Base-by-base conservation (phyloP, 2,329 filamentous ascomycete genomes). In the Byssoonygena ceratinophila region DNA sequence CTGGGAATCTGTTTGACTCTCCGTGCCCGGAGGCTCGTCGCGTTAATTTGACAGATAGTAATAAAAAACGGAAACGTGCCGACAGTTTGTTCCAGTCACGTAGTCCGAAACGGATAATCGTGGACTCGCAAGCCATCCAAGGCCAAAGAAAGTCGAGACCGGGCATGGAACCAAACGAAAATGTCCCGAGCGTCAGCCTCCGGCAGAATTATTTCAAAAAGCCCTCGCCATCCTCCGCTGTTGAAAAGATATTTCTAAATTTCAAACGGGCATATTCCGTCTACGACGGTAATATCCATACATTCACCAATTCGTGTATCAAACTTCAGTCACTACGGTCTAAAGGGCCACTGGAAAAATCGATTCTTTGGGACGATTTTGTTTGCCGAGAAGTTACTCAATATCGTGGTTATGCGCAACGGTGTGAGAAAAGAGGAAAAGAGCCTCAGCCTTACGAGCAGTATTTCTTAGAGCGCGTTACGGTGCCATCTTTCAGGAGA, bases 301-400 rank as follows among this genome's bases (percentile, higher is more conserved):
- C 71, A 57, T 74, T 74, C 48, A 57, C 56, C 18, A 59, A 61
- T n/a, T 57, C 72, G 22, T 73, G 70, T 51, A 58, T 56, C 16
- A 68, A 63, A 46, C 57, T 74, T 34, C 62, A 66, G 22, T 55
- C 55, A 12, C 56, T 72, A 34, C 57, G 65, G n/a, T 55, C 54
- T 18, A 51, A 57, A 16, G 68, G 64, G 4, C 49, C 60, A 25
- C 54, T 70, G 32, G 57, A 64, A 34, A 62, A 64, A 47, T 70
- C 66, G 11, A 68, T 64, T 22, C 51, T 74, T 12, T 73, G 71
- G 68, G 72, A 75, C 59, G 72, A 74, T 56, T 74, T 72, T 53
- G 59, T 74, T 47, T 71, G 69, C 49, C 64, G 66, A 57, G 64
- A 72, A 55, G 59, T 65, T 5, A 54, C 62, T 14, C 63, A 66